Base-by-base conservation (phyloP, 768 basidiomycete genomes). In the Mycena galopus region DNA sequence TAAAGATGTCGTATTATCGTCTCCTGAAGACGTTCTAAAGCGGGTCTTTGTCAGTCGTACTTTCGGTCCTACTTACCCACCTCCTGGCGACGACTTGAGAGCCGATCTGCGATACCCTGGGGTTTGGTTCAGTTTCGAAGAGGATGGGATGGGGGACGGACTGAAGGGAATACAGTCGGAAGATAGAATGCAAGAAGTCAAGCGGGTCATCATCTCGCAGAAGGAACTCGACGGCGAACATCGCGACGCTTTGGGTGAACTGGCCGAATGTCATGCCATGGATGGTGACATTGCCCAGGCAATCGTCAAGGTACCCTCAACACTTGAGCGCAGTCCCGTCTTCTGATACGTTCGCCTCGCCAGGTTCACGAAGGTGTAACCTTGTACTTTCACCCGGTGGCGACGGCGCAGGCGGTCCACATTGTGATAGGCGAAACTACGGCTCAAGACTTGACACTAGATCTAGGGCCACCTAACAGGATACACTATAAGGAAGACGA, bases 401-500 rank as follows among this genome's bases (percentile, higher is more conserved):
- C 89, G 12, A 78, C 86, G 16, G 80, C 87, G 5, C 77, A 78
- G 42, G 86, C 89, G 21, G 76, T 95, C 27, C 86, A 90, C 50
- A 82, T 97, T 59, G 85, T 86, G 25, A 79, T 98, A 21, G 91
- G 94, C 27, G 84, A 90, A 75, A 96, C 94, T 8, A 95, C 92
- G 10, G 91, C 93, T 3, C 94, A 97, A 79, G 96, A 96, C 79
- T 81, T 97, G 55, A 88, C 85, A 2, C 84, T 93, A 29, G 94
- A 95, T 73, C 84, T 97, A 23, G 96, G 96, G 8, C 87, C 93
- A 17, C 95, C 96, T 6, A 83, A 91, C 19, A 87, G 92, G 33
- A 85, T 91, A 60, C 93, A 93, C 80, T 94, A 95, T 84, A 96
- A 96, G 79, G 95, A 96, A 66, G 96, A 97, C 77, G 92, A 94